Base-by-base conservation (phyloP, 2,329 filamentous ascomycete genomes). In the Ceratocystis papillata region DNA sequence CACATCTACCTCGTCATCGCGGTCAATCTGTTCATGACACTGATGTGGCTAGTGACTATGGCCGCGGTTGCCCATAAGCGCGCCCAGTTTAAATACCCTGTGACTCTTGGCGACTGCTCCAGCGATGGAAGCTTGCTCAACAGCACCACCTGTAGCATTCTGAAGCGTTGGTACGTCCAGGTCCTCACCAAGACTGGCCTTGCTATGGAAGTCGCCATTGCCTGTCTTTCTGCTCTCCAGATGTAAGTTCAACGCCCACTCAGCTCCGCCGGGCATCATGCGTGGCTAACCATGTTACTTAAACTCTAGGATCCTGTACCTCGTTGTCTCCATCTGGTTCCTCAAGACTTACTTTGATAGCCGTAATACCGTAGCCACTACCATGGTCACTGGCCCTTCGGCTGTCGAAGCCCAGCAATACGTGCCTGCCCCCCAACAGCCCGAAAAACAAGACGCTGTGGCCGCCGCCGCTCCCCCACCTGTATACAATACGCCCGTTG, bases 41-140 rank as follows among this genome's bases (percentile, higher is more conserved):
- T 81, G 66, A 74, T 81, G 64, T 81, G 79, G 79, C 76, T 81
- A 20, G 74, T 77, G 0, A 74, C 75, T n/a, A 72, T 75, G 70
- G 75, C 71, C 44, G 74, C 77, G 30, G 74, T 74, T 15, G 79
- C 79, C 7, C 73, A 75, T 22, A 72, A 70, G 63, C 76, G 79
- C 37, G 73, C 74, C 44, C 68, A 68, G 20, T 80, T 77, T 70
- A 71, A 69, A 3, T 73, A 75, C 62, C 68, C 69, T 7, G 71
- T 74, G 15, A 63, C 46, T 2, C 75, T 77, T 2, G 69, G 46
- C 8, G 71, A 71, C 1, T 76, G 74, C 65, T 73, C 71, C 67
- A 70, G 73, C 17, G 75, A 79, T 67, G 77, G 78, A 55, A 77
- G 75, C 69, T 25, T 73, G 4, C 55, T 78, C 37, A 74, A 77